Base-by-base conservation (phyloP, 1,284 basidiomycete genomes). In the Chiua sp. region DNA sequence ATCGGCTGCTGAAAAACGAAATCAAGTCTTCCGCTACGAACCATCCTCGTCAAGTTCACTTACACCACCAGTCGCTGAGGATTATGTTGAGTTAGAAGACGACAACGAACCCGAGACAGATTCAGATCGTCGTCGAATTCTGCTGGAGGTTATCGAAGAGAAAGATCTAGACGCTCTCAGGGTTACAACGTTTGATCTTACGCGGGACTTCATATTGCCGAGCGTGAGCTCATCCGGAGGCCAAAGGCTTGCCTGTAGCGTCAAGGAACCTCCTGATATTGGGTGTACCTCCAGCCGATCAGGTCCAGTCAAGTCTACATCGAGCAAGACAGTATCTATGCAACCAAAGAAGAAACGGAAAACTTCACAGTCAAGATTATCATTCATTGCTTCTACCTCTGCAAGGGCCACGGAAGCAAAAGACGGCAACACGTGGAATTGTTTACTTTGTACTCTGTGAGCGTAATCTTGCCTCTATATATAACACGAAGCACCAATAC, bases 1-100 rank as follows among this genome's bases (percentile, higher is more conserved):
- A 4, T 63, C 85, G 37, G 91, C 91, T n/a, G 84, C 83, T 13
- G 89, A 93, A 74, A 79, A 77, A 30, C 80, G 91, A 42, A 56
- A 90, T 13, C 74, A 75, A 52, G 54, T 78, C 12, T 65, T 87
- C 47, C 79, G 81, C 66, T 69, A 70, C 30, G 30, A 53, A 35
- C 42, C 47, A 18, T 55, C 63, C 20, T 53, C 60, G 49, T 64
- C 61, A n/a, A 39, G 11, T 22, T 22, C n/a, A 57, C 33, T 42
- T 18, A 28, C n/a, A 7, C 35, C 53, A 49, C 33, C 56, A 23
- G 47, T 26, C 8, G 18, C 13, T 6, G 55, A 23, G 30, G 33
- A 51, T 33, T 62, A 59, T 16, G 52, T 55, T 20, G 66, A 58
- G 42, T 60, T 55, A 11, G 72, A 68, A 28, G 65, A 59, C 22